Conservation (phyloP, 495 filamentous ascomycete species). For the Penicillium egyptiacum region DNA sequence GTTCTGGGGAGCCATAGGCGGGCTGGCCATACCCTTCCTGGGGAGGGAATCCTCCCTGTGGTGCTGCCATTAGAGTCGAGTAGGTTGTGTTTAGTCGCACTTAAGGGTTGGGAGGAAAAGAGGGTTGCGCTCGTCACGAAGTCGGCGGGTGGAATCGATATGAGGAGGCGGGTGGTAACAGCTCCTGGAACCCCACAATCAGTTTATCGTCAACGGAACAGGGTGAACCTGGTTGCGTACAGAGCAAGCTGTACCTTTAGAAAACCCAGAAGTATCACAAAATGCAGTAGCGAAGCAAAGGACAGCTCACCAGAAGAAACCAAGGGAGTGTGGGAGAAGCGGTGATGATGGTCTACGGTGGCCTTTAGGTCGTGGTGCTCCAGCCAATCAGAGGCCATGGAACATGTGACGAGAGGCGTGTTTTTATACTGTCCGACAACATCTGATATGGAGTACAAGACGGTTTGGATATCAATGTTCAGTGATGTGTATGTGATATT, state of each 20-base stretch:
- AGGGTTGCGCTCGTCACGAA: slow-evolving; percentile 8
- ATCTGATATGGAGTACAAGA: not conserved
- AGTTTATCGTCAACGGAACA: slow-evolving; percentile 17
- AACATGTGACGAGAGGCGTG: slow-evolving; percentile 20
- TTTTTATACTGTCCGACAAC: slow-evolving; percentile 1
- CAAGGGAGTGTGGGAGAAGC: slow-evolving; percentile 23
- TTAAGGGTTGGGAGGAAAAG: slow-evolving; percentile 8
- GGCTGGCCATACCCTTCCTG: slow-evolving; percentile 54
- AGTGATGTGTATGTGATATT: not conserved
- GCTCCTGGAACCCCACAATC: slow-evolving; percentile 36
- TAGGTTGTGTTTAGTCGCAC: slow-evolving; percentile 15
- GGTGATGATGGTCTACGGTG: slow-evolving; percentile 44
- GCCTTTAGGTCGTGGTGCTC: slow-evolving; percentile 40
- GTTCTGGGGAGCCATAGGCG: slow-evolving; percentile 44
- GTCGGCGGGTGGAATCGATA: slow-evolving; percentile 20
- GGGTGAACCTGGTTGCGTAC: slow-evolving; percentile 2
- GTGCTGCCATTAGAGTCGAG: slow-evolving; percentile 49
- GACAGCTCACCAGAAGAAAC: slow-evolving; percentile 14
- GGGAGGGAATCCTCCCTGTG: slow-evolving; percentile 65
- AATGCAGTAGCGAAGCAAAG: slow-evolving; percentile 2
- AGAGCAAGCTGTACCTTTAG: slow-evolving; percentile 2
- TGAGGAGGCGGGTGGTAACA: slow-evolving; percentile 28
- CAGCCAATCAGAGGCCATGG: slow-evolving; percentile 38
- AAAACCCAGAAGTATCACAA: slow-evolving; percentile 6
- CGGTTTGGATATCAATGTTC: not conserved